Conservation (phyloP, 139 green algal genomes). For the Pseudopediastrum boryanum region DNA sequence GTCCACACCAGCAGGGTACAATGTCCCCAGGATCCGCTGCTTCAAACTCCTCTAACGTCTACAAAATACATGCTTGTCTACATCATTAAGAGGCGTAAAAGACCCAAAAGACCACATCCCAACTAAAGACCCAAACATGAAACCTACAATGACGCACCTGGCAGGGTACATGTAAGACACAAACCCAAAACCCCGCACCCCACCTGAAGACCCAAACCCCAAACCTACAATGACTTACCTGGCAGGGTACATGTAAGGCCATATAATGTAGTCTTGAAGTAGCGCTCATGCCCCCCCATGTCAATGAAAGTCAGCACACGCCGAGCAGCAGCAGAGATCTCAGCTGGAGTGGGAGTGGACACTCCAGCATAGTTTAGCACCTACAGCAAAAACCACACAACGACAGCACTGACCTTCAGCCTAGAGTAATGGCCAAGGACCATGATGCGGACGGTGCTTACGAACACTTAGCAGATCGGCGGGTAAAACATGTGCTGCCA, state of each 20-base stretch:
- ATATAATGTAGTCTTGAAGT: constrained; percentile 85
- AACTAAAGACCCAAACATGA: background rate
- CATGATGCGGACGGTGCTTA: background rate
- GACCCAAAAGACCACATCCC: no score
- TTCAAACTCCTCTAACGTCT: no score
- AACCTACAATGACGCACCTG: constrained; percentile 11
- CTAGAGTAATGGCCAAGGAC: no score
- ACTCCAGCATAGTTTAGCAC: constrained; percentile 60
- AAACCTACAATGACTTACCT: background rate
- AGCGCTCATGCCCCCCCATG: constrained; percentile 80
- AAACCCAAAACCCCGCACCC: no score
- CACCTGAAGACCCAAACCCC: background rate
- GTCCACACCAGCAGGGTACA: no score
- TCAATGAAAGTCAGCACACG: constrained; percentile 80
- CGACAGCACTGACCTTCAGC: no score
- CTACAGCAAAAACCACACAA: no score
- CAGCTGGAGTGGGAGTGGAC: constrained; percentile 49
- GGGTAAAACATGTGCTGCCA: background rate
- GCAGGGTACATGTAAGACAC: constrained; percentile 59
- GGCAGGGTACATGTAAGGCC: constrained; percentile 63
- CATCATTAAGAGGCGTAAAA: no score
- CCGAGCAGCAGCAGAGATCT: constrained; percentile 51
- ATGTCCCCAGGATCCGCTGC: no score
- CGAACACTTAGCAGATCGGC: background rate
- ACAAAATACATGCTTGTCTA: no score